Conservation (phyloP, 371 early-diverging fungal species). For the Mucor lusitanicus region DNA sequence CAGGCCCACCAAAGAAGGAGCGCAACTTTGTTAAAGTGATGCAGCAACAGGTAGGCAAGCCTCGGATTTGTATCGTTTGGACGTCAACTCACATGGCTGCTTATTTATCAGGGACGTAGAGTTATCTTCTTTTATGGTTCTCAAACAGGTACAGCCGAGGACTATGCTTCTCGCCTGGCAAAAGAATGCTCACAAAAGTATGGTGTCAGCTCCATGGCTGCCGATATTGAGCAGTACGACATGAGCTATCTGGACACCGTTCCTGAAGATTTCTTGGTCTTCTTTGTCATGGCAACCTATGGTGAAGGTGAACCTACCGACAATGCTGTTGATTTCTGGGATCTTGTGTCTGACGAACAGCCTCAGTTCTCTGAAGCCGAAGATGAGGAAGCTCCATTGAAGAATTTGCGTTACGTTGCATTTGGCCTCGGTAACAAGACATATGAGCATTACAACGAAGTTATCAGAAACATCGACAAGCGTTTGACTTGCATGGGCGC, state of each 20-base stretch:
- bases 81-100: background rate
- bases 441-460: conserved; percentile 94
- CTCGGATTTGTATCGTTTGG: background rate
- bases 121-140: conserved; percentile 90
- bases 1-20: conserved; percentile 32
- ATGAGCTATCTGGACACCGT: conserved; percentile 72
- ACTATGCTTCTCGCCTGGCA: conserved; percentile 84
- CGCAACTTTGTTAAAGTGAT: conserved; percentile 60
- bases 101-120: conserved; percentile 53
- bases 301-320: conserved; percentile 94
- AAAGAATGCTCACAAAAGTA: conserved; percentile 80
- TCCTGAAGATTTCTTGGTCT: conserved; percentile 64
- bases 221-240: conserved; percentile 90
- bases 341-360: conserved; percentile 67
- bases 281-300: conserved; percentile 91
- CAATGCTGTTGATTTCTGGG: conserved; percentile 88
- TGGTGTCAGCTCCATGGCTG: conserved; percentile 76
- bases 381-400: conserved; percentile 58
- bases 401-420: conserved; percentile 70
- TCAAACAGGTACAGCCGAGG: conserved; percentile 97
- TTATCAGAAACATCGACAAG: conserved; percentile 68
- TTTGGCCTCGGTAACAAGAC: conserved; percentile 98
- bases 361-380: conserved; percentile 62
- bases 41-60: conserved; percentile 44
- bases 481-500: conserved; percentile 75